Conservation (phyloP, 2,329 filamentous ascomycete species). For the Dothideomycetes sp. region DNA sequence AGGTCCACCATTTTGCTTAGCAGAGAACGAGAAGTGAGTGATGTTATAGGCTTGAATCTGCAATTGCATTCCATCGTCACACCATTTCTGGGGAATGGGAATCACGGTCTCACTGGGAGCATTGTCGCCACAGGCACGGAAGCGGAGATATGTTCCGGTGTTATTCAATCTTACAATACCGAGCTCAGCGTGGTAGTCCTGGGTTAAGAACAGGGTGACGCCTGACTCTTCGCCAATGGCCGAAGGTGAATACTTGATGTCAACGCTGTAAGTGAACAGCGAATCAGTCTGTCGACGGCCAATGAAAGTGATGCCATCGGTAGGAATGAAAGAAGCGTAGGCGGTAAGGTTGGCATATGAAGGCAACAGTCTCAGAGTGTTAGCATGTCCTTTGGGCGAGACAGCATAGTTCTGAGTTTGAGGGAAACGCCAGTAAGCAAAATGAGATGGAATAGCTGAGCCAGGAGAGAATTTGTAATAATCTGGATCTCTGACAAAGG, state of each 20-base stretch:
- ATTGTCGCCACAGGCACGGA: constrained; percentile 3
- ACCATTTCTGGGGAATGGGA: background rate
- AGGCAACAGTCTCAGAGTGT: constrained; percentile 40
- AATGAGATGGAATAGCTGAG: constrained; percentile 42
- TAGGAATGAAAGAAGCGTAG: constrained; percentile 11
- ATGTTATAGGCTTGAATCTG: constrained; percentile 6
- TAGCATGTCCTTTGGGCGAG: constrained; percentile 34
- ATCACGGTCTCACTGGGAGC: background rate
- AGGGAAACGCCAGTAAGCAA: constrained; percentile 49
- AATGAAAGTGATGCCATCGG: constrained; percentile 47
- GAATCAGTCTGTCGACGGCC: constrained; percentile 48
- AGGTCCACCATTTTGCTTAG: background rate
- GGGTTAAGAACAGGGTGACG: constrained; percentile 44
- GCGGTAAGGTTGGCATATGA: constrained; percentile 47
- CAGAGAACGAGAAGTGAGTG: constrained; percentile 11
- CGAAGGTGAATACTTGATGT: constrained; percentile 36
- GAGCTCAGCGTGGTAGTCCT: constrained; percentile 46
- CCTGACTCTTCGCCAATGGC: constrained; percentile 42
- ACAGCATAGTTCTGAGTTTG: constrained; percentile 35
- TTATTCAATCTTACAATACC: constrained; percentile 21
- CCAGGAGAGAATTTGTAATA: constrained; percentile 38
- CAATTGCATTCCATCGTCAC: constrained; percentile 1
- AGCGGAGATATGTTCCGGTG: constrained; percentile 1
- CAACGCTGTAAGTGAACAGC: constrained; percentile 42
- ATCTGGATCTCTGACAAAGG: constrained; percentile 37